Conservation (phyloP, 1,284 basidiomycete species). For the Melampsora larici-populina region DNA sequence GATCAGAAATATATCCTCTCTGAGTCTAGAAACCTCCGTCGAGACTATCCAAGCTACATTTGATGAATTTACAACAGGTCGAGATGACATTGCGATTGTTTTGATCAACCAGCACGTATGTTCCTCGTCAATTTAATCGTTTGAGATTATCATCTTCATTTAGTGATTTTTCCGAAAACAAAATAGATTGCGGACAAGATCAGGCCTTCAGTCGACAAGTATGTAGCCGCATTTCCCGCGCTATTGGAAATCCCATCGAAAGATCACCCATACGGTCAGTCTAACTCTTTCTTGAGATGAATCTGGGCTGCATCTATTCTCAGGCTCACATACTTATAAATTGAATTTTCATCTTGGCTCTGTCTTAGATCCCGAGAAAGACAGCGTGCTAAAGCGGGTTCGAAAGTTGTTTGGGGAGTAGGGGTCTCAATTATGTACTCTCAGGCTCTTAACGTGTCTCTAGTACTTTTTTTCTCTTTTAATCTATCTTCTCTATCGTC, state of each 20-base stretch:
- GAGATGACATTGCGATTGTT: conserved; percentile 88
- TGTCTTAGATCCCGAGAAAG: conserved; percentile 84
- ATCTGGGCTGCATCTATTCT: not conserved
- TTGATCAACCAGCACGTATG: conserved; percentile 83
- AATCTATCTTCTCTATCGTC: too few relatives aligned
- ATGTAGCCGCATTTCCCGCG: conserved; percentile 93
- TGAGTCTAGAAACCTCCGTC: conserved; percentile 73
- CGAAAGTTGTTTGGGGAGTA: conserved; percentile 92
- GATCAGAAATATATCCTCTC: not conserved
- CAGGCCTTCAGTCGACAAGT: conserved; percentile 87
- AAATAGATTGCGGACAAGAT: conserved; percentile 90
- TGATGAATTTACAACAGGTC: conserved; percentile 77
- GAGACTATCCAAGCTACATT: conserved; percentile 83
- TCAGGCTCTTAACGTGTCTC: too few relatives aligned
- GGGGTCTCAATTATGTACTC: too few relatives aligned
- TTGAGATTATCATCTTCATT: not conserved
- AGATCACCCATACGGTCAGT: conserved; percentile 59
- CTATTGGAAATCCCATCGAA: conserved; percentile 95
- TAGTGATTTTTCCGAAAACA: not conserved
- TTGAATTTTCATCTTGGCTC: not conserved
- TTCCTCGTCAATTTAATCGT: not conserved
- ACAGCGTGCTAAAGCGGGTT: conserved; percentile 93
- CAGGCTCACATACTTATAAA: not conserved
- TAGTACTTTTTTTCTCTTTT: too few relatives aligned
- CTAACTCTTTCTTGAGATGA: conserved; percentile 51